These are phyloP conservation scores for Plasmodium inui DNA, from an alignment of 169 alveolate genomes.

Conservation along the genomic window DNA sequence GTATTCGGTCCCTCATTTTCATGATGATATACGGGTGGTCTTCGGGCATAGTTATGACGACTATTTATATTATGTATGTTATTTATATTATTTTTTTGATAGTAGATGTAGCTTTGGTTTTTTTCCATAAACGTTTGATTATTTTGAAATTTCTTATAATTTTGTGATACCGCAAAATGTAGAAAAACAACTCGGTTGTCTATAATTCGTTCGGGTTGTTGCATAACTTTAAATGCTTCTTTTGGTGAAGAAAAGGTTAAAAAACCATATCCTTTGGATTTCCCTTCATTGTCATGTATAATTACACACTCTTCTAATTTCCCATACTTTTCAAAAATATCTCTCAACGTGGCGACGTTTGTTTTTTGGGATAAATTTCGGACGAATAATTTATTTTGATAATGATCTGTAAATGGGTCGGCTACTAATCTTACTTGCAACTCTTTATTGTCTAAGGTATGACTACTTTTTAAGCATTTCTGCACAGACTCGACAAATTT, in stretches of 20 bases:
- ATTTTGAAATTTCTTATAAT: constrained; percentile 65
- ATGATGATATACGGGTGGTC: constrained; percentile 64
- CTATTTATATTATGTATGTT: constrained; percentile 29
- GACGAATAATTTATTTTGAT: constrained; percentile 82
- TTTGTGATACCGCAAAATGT: constrained; percentile 80
- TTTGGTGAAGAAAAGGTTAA: constrained; percentile 77
- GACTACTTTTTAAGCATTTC: constrained; percentile 74
- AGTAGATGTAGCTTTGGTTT: constrained; percentile 41
- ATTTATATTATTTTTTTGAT: constrained; percentile 45
- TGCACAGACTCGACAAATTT: constrained; percentile 82
- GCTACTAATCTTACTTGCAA: constrained; percentile 81
- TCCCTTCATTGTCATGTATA: constrained; percentile 80
- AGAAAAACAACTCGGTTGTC: constrained; percentile 84
- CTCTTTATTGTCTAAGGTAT: constrained; percentile 78
- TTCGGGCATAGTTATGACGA: constrained; percentile 40
- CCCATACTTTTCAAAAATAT: constrained; percentile 79
- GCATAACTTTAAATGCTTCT: constrained; percentile 84
- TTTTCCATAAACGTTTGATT: constrained; percentile 53
- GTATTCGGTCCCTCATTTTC: constrained; percentile 59
- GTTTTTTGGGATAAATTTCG: constrained; percentile 83
- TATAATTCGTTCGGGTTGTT: constrained; percentile 82
- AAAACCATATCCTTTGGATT: constrained; percentile 84
- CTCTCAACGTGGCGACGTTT: constrained; percentile 77
- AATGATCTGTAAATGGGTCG: constrained; percentile 78
- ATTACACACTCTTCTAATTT: constrained; percentile 84